Conservation (phyloP, 305 asterid genomes). For the Vinca major region DNA sequence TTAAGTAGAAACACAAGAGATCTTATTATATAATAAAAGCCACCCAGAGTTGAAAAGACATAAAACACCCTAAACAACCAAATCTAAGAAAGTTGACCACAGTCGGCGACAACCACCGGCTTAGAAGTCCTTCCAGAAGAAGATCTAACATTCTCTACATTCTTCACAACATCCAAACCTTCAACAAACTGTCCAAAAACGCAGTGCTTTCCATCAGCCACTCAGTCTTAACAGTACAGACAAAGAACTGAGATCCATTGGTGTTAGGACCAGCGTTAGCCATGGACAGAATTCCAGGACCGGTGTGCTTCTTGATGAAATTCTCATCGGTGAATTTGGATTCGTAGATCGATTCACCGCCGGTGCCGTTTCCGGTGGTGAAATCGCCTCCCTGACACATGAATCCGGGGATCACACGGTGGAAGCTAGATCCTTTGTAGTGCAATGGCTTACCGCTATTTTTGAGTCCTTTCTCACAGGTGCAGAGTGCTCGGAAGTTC, state of each 20-base stretch:
- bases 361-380: conserved; percentile 29
- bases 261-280: conserved; percentile 28
- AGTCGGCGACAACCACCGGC: conserved; percentile 15
- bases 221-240: conserved; percentile 19
- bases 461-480: conserved; percentile 27
- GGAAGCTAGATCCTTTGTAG: conserved; percentile 29
- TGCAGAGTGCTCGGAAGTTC: conserved; percentile 29
- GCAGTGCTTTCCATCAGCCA: conserved; percentile 28
- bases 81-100: conserved; percentile 23
- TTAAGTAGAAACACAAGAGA: no score
- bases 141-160: conserved; percentile 20
- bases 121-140: conserved; percentile 17
- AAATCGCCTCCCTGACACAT: conserved; percentile 33
- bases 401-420: conserved; percentile 28
- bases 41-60: no score
- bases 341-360: conserved; percentile 29
- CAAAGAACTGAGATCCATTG: conserved; percentile 26
- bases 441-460: conserved; percentile 26
- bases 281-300: conserved; percentile 27
- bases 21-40: no score
- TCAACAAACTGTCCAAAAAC: conserved; percentile 25
- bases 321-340: conserved; percentile 23
- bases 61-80: no score
- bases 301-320: conserved; percentile 27
- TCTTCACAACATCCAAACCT: conserved; percentile 17